Evolutionary conservation across 1,284 basidiomycete genomes (phyloP).

Genomic region (Puccinia hordei): DNA sequence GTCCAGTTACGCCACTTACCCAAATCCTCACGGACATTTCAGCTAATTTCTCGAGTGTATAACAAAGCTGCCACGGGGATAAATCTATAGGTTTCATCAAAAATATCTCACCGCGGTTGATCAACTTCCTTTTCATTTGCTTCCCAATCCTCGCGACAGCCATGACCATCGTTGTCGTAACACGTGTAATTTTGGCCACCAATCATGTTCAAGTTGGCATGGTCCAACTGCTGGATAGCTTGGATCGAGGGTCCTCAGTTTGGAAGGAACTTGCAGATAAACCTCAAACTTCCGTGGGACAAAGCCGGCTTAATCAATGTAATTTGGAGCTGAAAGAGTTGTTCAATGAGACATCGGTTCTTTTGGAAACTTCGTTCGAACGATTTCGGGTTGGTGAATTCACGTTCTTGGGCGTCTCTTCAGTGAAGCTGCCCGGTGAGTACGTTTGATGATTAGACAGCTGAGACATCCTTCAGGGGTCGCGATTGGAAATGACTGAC

Average conservation of each 20-base stretch:
- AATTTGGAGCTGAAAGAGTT: constrained; percentile 5
- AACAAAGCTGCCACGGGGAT: background rate
- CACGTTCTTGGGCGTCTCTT: constrained; percentile 6
- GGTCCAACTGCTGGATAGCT: background rate
- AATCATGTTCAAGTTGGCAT: constrained; percentile 1
- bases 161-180: constrained; percentile 4
- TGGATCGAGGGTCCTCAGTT: constrained; percentile 2
- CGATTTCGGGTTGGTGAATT: constrained; percentile 18
- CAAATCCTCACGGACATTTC: background rate
- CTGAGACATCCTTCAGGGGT: no score
- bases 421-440: constrained; percentile 2
- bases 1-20: background rate
- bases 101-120: background rate
- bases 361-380: constrained; percentile 5
- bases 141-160: constrained; percentile 2
- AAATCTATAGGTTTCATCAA: constrained; percentile 5
- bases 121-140: background rate
- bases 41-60: background rate
- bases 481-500: no score
- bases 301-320: background rate
- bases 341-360: background rate
- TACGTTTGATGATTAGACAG: background rate
- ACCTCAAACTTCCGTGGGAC: background rate
- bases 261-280: background rate
- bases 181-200: constrained; percentile 6